Evolutionary conservation across 1,139 yeast species (phyloP).

Genomic region (Insectozyma bohioensis): DNA sequence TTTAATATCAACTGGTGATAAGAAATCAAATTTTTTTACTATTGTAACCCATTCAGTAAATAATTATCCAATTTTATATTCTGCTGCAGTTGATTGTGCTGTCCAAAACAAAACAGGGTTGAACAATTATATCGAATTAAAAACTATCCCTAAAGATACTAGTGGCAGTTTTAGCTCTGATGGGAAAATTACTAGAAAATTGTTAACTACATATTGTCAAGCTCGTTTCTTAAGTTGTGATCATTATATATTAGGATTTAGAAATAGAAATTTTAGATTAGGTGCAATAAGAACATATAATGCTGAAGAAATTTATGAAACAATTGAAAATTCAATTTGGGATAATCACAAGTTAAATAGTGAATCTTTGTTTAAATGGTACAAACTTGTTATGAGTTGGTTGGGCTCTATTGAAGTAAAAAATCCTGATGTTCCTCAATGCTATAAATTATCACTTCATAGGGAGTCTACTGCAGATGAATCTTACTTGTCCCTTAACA

Average conservation of each 20-base stretch:
- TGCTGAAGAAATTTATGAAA: too few relatives aligned
- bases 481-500: too few relatives aligned
- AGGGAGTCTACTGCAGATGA: too few relatives aligned
- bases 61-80: slow-evolving; percentile 16
- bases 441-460: too few relatives aligned
- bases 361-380: too few relatives aligned
- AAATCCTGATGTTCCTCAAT: too few relatives aligned
- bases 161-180: slow-evolving; percentile 11
- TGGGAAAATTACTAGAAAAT: slow-evolving; percentile 15
- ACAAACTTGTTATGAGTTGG: slow-evolving; percentile 16
- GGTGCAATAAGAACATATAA: slow-evolving; percentile 19
- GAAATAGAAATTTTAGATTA: slow-evolving; percentile 19
- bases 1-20: too few relatives aligned
- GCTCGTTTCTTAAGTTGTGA: slow-evolving; percentile 20
- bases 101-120: slow-evolving; percentile 9
- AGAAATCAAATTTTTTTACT: slow-evolving; percentile 18
- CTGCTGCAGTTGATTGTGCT: slow-evolving; percentile 26
- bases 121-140: slow-evolving; percentile 22
- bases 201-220: slow-evolving; percentile 23
- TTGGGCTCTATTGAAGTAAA: too few relatives aligned
- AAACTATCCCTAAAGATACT: slow-evolving; percentile 18
- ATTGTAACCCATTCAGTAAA: slow-evolving; percentile 16
- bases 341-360: too few relatives aligned
- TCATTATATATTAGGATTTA: slow-evolving; percentile 21
- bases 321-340: too few relatives aligned